Conservation (phyloP, 352 stramenopile genomes). For the Blastocystis sp. region DNA sequence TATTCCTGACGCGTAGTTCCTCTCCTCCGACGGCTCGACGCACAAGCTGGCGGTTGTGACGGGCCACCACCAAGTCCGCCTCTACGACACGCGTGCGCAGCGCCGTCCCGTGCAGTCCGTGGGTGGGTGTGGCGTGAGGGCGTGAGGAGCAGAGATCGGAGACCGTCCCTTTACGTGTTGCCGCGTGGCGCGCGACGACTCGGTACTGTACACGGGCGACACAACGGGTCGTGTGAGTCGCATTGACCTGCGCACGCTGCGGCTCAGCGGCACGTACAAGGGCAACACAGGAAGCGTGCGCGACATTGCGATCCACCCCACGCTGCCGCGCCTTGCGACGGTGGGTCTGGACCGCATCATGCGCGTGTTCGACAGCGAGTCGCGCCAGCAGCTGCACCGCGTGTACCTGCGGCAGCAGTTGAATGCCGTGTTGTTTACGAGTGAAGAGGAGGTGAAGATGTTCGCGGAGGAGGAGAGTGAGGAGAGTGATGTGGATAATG, state of each 20-base stretch:
- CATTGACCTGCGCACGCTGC: conserved; percentile 83
- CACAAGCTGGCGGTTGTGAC: conserved; percentile 79
- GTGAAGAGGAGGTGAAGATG: conserved; percentile 76
- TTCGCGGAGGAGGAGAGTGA: conserved; percentile 69
- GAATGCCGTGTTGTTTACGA: conserved; percentile 85
- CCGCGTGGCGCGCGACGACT: conserved; percentile 69
- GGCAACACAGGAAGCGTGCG: conserved; percentile 85
- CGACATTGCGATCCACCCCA: conserved; percentile 83
- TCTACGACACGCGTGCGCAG: conserved; percentile 85
- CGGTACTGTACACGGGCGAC: conserved; percentile 80
- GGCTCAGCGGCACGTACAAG: conserved; percentile 82
- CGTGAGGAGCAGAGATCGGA: conserved; percentile 32
- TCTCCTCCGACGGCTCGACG: conserved; percentile 74
- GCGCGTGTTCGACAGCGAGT: conserved; percentile 85
- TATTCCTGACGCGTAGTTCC: conserved; percentile 11
- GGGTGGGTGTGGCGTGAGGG: background rate
- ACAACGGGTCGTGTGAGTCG: conserved; percentile 83
- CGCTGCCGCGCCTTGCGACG: conserved; percentile 82
- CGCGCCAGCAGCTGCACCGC: conserved; percentile 74
- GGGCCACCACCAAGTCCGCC: conserved; percentile 78
- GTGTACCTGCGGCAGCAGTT: conserved; percentile 81
- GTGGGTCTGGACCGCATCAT: conserved; percentile 89
- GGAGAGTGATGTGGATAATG: conserved; percentile 74
- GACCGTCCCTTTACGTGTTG: conserved; percentile 60
- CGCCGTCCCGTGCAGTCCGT: conserved; percentile 77